phyloP scores from a whole-genome alignment of 2,329 filamentous ascomycete genomes.

The Aspergillus oerlinghausenensis region DNA sequence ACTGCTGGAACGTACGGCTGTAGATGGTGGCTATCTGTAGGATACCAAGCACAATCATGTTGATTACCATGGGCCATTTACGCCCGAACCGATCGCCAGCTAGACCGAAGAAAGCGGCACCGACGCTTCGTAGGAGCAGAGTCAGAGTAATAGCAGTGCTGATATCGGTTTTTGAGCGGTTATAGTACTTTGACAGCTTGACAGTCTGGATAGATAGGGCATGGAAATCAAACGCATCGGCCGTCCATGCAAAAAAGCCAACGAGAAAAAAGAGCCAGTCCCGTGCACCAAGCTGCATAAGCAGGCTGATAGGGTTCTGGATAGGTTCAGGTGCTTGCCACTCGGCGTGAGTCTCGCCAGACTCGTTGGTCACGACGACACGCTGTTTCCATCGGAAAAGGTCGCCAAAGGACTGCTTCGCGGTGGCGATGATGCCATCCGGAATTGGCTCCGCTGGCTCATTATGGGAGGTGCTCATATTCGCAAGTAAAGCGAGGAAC shows the following conservation, averaged over 20 bases:
- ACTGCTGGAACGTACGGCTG: conserved; percentile 64
- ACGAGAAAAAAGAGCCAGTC: conserved; percentile 75
- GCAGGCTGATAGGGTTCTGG: conserved; percentile 64
- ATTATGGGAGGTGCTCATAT: conserved; percentile 17
- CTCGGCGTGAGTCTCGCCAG: conserved; percentile 61
- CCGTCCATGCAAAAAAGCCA: conserved; percentile 71
- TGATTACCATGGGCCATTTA: conserved; percentile 75
- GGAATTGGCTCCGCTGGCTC: conserved; percentile 63
- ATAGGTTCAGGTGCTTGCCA: conserved; percentile 65
- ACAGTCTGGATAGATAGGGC: conserved; percentile 72
- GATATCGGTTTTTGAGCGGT: conserved; percentile 62
- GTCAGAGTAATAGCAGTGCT: conserved; percentile 61
- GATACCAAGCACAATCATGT: conserved; percentile 67
- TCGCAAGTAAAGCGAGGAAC: neutral
- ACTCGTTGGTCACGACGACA: conserved; percentile 51
- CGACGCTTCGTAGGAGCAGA: conserved; percentile 67
- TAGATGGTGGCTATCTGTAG: conserved; percentile 78
- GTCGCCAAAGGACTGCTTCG: conserved; percentile 60
- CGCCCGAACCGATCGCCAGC: conserved; percentile 74
- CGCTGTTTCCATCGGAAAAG: conserved; percentile 72
- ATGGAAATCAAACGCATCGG: conserved; percentile 81
- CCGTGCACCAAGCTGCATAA: conserved; percentile 58
- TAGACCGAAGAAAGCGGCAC: conserved; percentile 71
- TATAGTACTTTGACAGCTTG: conserved; percentile 60
- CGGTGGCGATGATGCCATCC: conserved; percentile 60